These are phyloP conservation scores for Fonsecaea pedrosoi DNA, from an alignment of 2,329 filamentous ascomycete genomes.

Conservation along the genomic window DNA sequence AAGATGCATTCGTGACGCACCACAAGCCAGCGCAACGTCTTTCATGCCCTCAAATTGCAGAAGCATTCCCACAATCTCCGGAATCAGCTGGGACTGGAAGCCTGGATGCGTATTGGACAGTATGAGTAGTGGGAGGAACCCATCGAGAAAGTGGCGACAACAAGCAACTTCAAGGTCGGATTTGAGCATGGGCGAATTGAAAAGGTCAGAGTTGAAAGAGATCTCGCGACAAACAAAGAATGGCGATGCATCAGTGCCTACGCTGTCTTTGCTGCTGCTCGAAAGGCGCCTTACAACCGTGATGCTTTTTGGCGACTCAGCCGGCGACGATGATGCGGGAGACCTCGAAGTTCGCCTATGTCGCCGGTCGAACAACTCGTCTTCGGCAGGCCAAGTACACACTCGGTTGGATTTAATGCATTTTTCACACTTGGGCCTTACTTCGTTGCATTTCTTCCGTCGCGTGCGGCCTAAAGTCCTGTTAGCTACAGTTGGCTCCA, in stretches of 20 bases:
- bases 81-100: constrained; percentile 23
- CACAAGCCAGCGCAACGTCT: constrained; percentile 29
- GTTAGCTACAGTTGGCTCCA: background rate
- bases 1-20: constrained; percentile 23
- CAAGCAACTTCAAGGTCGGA: constrained; percentile 32
- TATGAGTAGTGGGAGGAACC: constrained; percentile 23
- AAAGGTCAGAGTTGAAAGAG: constrained; percentile 22
- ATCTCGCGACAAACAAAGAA: constrained; percentile 27
- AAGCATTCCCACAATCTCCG: constrained; percentile 28
- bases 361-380: constrained; percentile 30
- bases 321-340: constrained; percentile 4
- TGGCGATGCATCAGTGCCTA: background rate
- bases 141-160: constrained; percentile 28
- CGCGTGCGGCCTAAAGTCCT: constrained; percentile 20
- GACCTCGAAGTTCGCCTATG: constrained; percentile 25
- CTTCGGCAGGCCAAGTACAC: constrained; percentile 31
- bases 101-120: constrained; percentile 28
- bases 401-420: constrained; percentile 34
- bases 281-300: background rate
- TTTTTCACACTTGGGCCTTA: constrained; percentile 24
- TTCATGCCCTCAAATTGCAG: constrained; percentile 29
- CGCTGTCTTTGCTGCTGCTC: background rate
- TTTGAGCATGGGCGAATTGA: constrained; percentile 22
- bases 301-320: constrained; percentile 1
- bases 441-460: constrained; percentile 32